Evolutionary conservation across 75 land plant genomes (phyloP).

Genomic region (Isoetes taiwanensis): DNA sequence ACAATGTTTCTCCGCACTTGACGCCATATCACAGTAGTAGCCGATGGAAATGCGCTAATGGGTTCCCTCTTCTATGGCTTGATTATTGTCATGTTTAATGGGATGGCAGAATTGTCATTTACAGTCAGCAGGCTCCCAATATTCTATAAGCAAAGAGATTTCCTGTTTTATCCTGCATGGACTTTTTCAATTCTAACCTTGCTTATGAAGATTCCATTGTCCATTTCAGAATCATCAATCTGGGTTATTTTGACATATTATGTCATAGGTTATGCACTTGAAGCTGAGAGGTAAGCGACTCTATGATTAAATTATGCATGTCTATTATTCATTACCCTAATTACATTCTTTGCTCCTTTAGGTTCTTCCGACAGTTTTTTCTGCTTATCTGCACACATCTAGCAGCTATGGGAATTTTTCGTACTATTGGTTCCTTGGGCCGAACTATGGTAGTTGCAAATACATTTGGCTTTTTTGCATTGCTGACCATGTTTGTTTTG

Average conservation of each 20-base stretch:
- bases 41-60: background rate
- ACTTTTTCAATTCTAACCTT: background rate
- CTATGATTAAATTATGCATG: too few relatives aligned
- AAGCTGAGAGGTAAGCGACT: constrained; percentile 7
- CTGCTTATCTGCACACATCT: background rate
- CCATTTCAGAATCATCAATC: background rate
- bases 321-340: too few relatives aligned
- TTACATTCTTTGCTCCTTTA: too few relatives aligned
- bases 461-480: constrained; percentile 1
- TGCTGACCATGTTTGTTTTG: background rate
- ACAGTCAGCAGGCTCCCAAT: background rate
- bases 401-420: background rate
- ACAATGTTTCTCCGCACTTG: background rate
- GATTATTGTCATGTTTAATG: constrained; percentile 3
- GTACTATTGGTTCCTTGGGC: background rate
- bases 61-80: background rate
- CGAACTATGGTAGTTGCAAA: constrained; percentile 3
- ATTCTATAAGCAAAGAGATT: background rate
- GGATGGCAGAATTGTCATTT: background rate
- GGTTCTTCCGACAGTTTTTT: background rate
- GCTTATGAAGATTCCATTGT: constrained; percentile 1
- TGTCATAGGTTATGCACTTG: background rate
- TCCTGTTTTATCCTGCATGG: constrained; percentile 1
- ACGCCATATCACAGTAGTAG: background rate
- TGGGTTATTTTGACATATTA: background rate